Conservation (phyloP, 306 rosid genomes). For the Vachellia pachyceras region DNA sequence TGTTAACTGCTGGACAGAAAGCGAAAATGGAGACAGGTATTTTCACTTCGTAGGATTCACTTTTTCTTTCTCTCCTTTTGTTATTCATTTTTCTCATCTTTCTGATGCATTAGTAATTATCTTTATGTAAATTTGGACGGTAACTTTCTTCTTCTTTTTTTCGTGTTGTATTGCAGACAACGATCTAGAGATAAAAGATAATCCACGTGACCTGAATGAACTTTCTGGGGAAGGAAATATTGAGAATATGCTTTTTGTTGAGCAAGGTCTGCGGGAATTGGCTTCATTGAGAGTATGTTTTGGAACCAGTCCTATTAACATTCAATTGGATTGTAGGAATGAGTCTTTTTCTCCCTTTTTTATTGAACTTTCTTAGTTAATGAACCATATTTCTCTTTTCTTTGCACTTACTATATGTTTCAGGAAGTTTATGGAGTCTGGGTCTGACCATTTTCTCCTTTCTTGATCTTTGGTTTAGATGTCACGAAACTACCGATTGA, state of each 20-base stretch:
- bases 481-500: conserved; percentile 75
- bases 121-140: conserved; percentile 10
- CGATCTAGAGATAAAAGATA: conserved; percentile 58
- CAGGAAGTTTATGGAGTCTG: conserved; percentile 1
- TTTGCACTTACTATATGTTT: background rate
- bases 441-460: conserved; percentile 28
- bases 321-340: background rate
- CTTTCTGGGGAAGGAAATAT: conserved; percentile 80
- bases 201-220: conserved; percentile 60
- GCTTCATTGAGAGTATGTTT: conserved; percentile 69
- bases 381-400: background rate
- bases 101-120: background rate
- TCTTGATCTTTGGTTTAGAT: conserved; percentile 51
- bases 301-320: background rate
- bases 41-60: background rate
- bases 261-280: conserved; percentile 93
- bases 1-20: conserved; percentile 82
- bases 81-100: background rate
- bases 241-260: conserved; percentile 93
- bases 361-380: background rate
- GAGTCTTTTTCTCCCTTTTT: background rate
- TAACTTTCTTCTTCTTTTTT: conserved; percentile 7
- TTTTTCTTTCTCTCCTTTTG: background rate
- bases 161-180: conserved; percentile 36
- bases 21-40: conserved; percentile 70